Evolutionary conservation across 2,329 filamentous ascomycete species (phyloP), one percentile per base, ranked within the genome.

Genomic region (Colletotrichum falcatum): DNA sequence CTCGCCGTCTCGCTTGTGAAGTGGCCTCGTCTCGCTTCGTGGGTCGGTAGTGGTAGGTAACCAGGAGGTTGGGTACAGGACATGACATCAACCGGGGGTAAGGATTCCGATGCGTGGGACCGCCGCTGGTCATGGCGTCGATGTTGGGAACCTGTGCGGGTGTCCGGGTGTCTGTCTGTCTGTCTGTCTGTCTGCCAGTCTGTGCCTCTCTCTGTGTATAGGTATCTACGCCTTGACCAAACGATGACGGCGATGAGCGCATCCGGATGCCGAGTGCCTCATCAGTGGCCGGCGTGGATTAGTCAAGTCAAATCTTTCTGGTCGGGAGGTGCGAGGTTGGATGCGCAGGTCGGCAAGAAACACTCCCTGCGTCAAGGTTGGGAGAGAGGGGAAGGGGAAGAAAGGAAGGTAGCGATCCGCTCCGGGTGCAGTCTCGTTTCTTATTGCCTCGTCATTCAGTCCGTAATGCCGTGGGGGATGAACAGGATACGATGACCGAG

Each of bases 361-460:
- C 64, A 44, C 68, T 68, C 64, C 64, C 59, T 70, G 68, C 68
- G 59, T 70, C 56, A 62, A 66, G 23, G 42, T 33, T 62, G 48
- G 26, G 26, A 20, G 35, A n/a, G n/a, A n/a, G n/a, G n/a, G n/a
- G n/a, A n/a, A n/a, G n/a, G n/a, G n/a, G n/a, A n/a, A n/a, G n/a
- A 44, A 61, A 30, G 23, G 11, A 61, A 39, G 59, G 59, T 12
- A 28, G 35, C 23, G 44, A 61, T 61, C n/a, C 44, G 46, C 23
- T 59, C 23, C 55, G n/a, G 59, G 44, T 35, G 44, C 33, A 4
- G 59, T 61, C 44, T 39, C 12, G 48, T 62, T 54, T 54, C 60
- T 62, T 54, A 20, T 26, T 42, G 60, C 20, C 23, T 33, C 60
- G 14, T 35, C 44, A 61, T 37, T n/a, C n/a, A n/a, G n/a, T n/a